Evolutionary conservation across 306 rosid species (phyloP), one percentile per base, ranked within the genome.

Genomic region (Boehmeria nivea): DNA sequence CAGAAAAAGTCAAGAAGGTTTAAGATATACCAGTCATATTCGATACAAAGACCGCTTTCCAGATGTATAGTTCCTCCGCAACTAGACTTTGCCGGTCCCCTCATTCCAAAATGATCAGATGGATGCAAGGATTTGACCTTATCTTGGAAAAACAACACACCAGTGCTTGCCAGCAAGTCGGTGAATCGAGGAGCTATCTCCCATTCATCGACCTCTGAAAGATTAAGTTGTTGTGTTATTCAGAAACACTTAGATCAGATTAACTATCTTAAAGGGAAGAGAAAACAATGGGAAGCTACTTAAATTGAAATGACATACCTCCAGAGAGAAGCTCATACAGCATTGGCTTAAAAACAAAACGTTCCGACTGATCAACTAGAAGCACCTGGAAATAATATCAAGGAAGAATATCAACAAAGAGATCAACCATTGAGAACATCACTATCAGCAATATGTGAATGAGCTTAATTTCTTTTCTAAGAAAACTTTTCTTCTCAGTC

Each of bases 321-420:
- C 95, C 95, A 46, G 98, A 78, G 10, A 90, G 85, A 80, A 90
- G 94, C 94, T 90, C 95, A 64, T 87, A 90, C 77, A 90, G 56
- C 98, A 90, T 43, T 40, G 98, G 98, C 76, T 90, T 90, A 65
- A 80, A 80, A 64, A 76, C 80, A 66, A 80, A 80, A 31, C 24
- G 77, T 34, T 76, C 83, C 46, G 80, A 80, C 65, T 76, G 86
- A 54, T 80, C 86, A 25, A 80, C 75, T 45, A 80, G 83, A 42
- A 80, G 57, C 64, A 80, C 83, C 86, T 80, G 57, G 20, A 38
- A 43, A 38, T 25, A 43, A 43, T 40, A 31, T 31, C 9, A 31
- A 31, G 40, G 23, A 44, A n/a, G 2, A 44, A 17, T 7, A 16
- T 44, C 50, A 44, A 16, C 22, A 16, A 44, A 44, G 21, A 17